Conservation (phyloP, 1,284 basidiomycete species). For the Schizophyllum amplum region DNA sequence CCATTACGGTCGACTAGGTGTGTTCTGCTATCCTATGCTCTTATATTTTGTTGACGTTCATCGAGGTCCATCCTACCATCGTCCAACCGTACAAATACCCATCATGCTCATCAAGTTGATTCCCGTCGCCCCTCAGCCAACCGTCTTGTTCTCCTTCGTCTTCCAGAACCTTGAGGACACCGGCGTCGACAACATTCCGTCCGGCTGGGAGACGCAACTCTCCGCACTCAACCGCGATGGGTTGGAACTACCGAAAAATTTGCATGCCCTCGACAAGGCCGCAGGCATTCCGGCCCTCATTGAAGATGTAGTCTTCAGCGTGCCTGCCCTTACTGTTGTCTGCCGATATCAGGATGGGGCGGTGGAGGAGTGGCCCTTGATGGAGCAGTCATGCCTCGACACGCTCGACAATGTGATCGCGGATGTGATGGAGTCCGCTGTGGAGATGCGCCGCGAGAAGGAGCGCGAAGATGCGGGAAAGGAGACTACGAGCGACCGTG, state of each 20-base stretch:
- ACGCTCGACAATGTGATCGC: conserved; percentile 41
- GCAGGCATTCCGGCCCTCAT: conserved; percentile 49
- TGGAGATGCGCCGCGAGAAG: conserved; percentile 29
- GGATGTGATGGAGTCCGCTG: conserved; percentile 42
- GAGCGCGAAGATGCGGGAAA: conserved; percentile 19
- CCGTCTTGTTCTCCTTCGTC: conserved; percentile 64
- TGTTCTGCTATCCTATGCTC: background rate
- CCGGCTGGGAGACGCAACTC: conserved; percentile 49
- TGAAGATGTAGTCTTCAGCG: conserved; percentile 52
- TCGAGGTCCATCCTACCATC: background rate
- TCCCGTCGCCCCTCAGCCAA: conserved; percentile 24
- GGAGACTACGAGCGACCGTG: conserved; percentile 2
- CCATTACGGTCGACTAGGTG: background rate
- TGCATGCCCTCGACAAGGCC: conserved; percentile 60
- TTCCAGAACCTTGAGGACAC: conserved; percentile 30
- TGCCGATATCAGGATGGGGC: conserved; percentile 52
- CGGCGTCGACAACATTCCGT: conserved; percentile 28
- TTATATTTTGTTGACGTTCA: background rate
- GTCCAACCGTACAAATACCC: background rate
- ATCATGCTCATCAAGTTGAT: background rate
- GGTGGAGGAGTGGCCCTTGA: conserved; percentile 37
- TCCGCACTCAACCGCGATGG: conserved; percentile 42
- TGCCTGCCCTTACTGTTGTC: conserved; percentile 34
- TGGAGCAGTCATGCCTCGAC: conserved; percentile 28
- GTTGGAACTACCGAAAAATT: conserved; percentile 45